phyloP scores from a whole-genome alignment of 306 rosid genomes.

The Arachis hypogaea region DNA sequence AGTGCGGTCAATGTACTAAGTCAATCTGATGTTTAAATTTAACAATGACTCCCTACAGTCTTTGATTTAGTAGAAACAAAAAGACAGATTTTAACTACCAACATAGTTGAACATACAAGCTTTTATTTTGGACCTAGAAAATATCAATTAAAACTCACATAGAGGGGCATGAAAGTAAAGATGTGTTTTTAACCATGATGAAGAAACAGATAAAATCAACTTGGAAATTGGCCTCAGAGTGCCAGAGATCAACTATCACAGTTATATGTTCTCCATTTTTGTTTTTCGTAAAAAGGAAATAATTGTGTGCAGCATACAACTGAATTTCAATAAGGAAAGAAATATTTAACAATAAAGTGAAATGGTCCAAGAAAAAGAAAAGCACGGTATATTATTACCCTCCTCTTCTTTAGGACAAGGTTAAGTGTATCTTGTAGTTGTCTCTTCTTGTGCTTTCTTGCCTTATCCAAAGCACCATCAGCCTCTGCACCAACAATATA shows the following conservation, averaged over 20 bases:
- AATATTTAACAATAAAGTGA: conserved; percentile 12
- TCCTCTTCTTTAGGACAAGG: conserved; percentile 90
- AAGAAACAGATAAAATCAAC: conserved; percentile 13
- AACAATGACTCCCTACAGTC: not conserved
- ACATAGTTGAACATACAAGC: conserved; percentile 9
- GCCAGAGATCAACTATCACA: conserved; percentile 25
- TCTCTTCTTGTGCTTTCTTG: conserved; percentile 98
- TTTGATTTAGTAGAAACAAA: conserved; percentile 23
- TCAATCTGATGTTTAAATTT: conserved; percentile 28
- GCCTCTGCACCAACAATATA: conserved; percentile 68
- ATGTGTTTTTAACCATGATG: conserved; percentile 1
- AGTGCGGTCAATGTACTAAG: conserved; percentile 9
- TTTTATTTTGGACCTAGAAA: conserved; percentile 28
- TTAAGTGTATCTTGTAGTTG: conserved; percentile 93
- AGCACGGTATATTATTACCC: conserved; percentile 54
- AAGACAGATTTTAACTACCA: conserved; percentile 9
- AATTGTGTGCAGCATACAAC: conserved; percentile 16
- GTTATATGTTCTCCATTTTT: not conserved
- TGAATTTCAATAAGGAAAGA: conserved; percentile 24
- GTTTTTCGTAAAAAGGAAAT: conserved; percentile 13
- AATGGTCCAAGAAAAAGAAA: conserved; percentile 25
- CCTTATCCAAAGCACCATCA: conserved; percentile 98
- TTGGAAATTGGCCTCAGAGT: conserved; percentile 27
- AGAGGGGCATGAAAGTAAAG: conserved; percentile 31
- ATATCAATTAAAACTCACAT: conserved; percentile 37